A percentile compares a stretch with the other conserved stretches of the same genome.
phyloP scores from a whole-genome alignment of 2,329 filamentous ascomycete species.

The Rachicladosporium sp. region DNA sequence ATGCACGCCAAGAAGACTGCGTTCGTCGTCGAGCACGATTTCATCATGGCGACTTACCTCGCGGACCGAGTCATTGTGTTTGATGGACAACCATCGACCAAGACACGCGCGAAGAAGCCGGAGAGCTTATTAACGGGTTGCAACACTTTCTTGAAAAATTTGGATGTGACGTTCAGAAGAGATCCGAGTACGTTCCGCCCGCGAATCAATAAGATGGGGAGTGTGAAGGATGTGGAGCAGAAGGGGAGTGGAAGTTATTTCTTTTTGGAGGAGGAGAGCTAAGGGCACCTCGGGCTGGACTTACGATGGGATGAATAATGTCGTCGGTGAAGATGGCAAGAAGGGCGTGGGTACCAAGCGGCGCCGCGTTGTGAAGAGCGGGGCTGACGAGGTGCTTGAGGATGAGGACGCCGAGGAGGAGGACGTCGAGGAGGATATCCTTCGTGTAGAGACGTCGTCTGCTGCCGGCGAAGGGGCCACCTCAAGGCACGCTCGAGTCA shows the following conservation, averaged over 20 bases:
- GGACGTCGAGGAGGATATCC: conserved; percentile 34
- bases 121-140: conserved; percentile 90
- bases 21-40: conserved; percentile 99
- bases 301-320: conserved; percentile 5
- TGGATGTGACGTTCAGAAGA: conserved; percentile 96
- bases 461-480: too few species aligned
- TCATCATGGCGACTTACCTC: conserved; percentile 82
- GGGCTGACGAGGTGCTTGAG: conserved; percentile 43
- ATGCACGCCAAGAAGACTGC: conserved; percentile 99
- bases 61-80: conserved; percentile 97
- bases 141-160: conserved; percentile 91
- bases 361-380: conserved; percentile 19
- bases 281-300: conserved; percentile 51
- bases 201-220: conserved; percentile 95
- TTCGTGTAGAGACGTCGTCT: neutral
- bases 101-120: conserved; percentile 77
- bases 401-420: conserved; percentile 53
- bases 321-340: neutral
- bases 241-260: conserved; percentile 87
- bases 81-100: conserved; percentile 80
- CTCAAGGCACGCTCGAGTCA: too few species aligned
- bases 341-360: conserved; percentile 17
- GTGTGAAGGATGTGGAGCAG: conserved; percentile 95
- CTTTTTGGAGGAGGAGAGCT: conserved; percentile 83
- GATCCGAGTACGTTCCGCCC: conserved; percentile 93